Evolutionary conservation across 306 rosid genomes (phyloP), one percentile per base, ranked within the genome.

Genomic region (Biancaea sappan): DNA sequence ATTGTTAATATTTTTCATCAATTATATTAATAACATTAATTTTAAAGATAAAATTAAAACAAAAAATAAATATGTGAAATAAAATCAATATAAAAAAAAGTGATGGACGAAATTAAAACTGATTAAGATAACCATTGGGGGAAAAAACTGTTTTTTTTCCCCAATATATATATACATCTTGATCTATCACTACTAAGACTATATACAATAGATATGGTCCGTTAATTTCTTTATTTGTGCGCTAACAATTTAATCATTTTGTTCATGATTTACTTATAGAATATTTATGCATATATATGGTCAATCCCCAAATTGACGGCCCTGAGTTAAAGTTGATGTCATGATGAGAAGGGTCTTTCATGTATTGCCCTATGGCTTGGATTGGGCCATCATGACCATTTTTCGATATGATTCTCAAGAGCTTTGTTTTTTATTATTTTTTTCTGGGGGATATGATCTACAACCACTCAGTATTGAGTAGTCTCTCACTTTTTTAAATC

Each of bases 241-340:
- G 52, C 52, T 16, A 22, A 21, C n/a, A 29, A 51, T 67, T 51
- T 51, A 72, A 59, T 66, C 66, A 65, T 47, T 3, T 56, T 26
- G 4, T 24, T 24, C 8, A 56, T 51, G 25, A 18, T 51, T 51
- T n/a, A 47, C 16, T 47, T 24, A 47, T 47, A 47, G 0, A 15
- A 0, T 46, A 0, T 16, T 46, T 46, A 46, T 0, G 16, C 8
- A 15, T 44, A 5, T 7, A 41, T 43, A 43, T 43, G 48, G n/a
- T 43, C 48, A 13, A 10, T 44, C 43, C 46, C 11, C 50, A 15
- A 14, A 14, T 44, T 44, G 50, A 44, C 50, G 50, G 15, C 50
- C 19, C 50, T 40, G 8, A 13, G 18, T 14, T 14, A 44, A 44
- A 44, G 50, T 44, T 44, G n/a, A n/a, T n/a, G 19, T 44, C 50